These are phyloP conservation scores for Periconia sp. DNA, from an alignment of 2,329 filamentous ascomycete species.

Conservation along the genomic window DNA sequence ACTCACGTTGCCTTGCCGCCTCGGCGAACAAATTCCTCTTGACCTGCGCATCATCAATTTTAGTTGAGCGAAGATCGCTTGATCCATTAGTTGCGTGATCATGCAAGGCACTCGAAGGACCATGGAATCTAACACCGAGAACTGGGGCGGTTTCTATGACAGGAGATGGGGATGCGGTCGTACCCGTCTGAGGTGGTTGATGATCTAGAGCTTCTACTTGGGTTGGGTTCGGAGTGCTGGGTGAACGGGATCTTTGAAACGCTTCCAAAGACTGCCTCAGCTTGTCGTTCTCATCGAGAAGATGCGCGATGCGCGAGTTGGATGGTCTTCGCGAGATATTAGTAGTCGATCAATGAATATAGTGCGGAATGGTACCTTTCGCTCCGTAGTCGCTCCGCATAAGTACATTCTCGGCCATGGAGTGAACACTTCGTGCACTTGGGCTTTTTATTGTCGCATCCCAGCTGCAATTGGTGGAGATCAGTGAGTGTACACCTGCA, in stretches of 20 bases:
- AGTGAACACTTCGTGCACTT: constrained; percentile 50
- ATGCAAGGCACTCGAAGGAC: constrained; percentile 43
- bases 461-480: constrained; percentile 40
- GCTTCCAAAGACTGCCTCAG: not conserved
- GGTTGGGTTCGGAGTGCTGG: not conserved
- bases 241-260: not conserved
- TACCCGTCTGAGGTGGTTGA: not conserved
- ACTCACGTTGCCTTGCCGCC: constrained; percentile 47
- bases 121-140: constrained; percentile 14
- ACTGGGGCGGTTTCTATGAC: not conserved
- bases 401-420: constrained; percentile 48
- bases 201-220: not conserved
- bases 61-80: not conserved
- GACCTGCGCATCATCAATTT: not conserved
- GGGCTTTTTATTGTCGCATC: constrained; percentile 51
- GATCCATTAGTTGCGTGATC: not conserved
- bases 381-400: constrained; percentile 26
- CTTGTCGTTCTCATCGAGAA: not conserved
- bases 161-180: not conserved
- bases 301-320: not conserved
- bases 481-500: not conserved
- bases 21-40: constrained; percentile 50
- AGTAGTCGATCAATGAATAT: not conserved
- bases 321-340: not conserved
- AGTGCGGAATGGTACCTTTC: not conserved